Evolutionary conservation across 2,329 filamentous ascomycete species (phyloP), one percentile per base, ranked within the genome.

Genomic region (Huntiella savannae): DNA sequence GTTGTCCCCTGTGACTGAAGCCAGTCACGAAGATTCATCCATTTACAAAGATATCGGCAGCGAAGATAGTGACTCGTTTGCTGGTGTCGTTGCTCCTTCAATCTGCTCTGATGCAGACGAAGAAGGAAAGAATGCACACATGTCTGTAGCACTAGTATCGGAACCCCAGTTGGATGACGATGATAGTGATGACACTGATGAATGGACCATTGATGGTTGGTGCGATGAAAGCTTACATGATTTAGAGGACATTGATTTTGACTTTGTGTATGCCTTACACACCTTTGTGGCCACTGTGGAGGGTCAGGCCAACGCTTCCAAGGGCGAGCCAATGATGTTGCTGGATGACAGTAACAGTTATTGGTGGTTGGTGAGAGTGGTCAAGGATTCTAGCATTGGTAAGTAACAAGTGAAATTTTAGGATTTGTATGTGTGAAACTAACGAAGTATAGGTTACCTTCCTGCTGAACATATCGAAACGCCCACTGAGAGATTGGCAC

Each of bases 321-420:
- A 98, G 64, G 91, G 91, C 44, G 91, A 98, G 58, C 96, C 88
- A 11, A 98, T 98, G 91, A 88, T 96, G 46, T 69, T 98, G 52
- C 73, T 98, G 16, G 91, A 98, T 58, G 91, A 98, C 57, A 96
- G 86, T 65, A 98, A 98, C 65, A 96, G 87, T 64, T 98, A 98
- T 62, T 98, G 91, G 91, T 98, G 91, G 91, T 74, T 98, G 51
- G 91, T 98, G 11, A 75, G 88, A 53, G 83, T 98, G 40, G 87
- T 96, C 45, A 96, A 96, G 62, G 91, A 98, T 63, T 92, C 83
- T 60, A 96, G 86, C 59, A 98, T 98, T 61, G 75, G 72, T 77
- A 60, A 48, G 66, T 55, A 35, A 28, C 22, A 8, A 28, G 22
- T 28, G 22, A 28, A 28, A 41, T 32, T 1, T n/a, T 5, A 11